A percentile compares a stretch with the other conserved stretches of the same genome.
Evolutionary conservation across 441 rosid species (phyloP).

Genomic region (Erysimum pusillum): DNA sequence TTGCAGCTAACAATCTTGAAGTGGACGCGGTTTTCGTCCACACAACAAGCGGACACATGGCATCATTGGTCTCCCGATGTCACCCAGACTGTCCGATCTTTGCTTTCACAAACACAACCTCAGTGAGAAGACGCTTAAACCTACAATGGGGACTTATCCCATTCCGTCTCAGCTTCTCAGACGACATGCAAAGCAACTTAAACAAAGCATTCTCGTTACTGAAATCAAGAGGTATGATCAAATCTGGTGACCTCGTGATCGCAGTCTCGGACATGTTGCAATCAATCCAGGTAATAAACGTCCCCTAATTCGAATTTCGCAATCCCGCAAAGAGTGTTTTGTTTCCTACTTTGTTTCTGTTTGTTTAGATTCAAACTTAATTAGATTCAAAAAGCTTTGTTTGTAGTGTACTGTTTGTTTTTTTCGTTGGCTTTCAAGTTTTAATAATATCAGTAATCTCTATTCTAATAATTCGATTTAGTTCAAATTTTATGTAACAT

Average conservation of each 20-base stretch:
- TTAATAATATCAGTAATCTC: constrained; percentile 30
- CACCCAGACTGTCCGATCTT: constrained; percentile 99
- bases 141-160: constrained; percentile 98
- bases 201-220: constrained; percentile 90
- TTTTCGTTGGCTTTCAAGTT: constrained; percentile 7
- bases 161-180: constrained; percentile 86
- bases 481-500: not conserved
- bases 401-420: too few relatives aligned
- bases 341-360: constrained; percentile 32
- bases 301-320: constrained; percentile 56
- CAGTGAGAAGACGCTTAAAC: constrained; percentile 86
- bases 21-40: constrained; percentile 95
- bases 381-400: too few relatives aligned
- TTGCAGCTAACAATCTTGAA: constrained; percentile 51
- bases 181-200: constrained; percentile 92
- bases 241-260: constrained; percentile 94
- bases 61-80: constrained; percentile 88
- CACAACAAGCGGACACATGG: constrained; percentile 95
- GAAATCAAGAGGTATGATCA: constrained; percentile 95
- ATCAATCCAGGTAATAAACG: constrained; percentile 95
- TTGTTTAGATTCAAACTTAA: too few relatives aligned
- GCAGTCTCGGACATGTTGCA: constrained; percentile 97
- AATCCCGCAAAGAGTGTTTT: constrained; percentile 11
- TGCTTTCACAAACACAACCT: constrained; percentile 82
- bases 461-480: not conserved